A percentile compares a stretch with the other conserved stretches of the same genome.
These are phyloP conservation scores for Cryptococcus deneoformans DNA, from an alignment of 1,284 basidiomycete species.

Conservation along the genomic window DNA sequence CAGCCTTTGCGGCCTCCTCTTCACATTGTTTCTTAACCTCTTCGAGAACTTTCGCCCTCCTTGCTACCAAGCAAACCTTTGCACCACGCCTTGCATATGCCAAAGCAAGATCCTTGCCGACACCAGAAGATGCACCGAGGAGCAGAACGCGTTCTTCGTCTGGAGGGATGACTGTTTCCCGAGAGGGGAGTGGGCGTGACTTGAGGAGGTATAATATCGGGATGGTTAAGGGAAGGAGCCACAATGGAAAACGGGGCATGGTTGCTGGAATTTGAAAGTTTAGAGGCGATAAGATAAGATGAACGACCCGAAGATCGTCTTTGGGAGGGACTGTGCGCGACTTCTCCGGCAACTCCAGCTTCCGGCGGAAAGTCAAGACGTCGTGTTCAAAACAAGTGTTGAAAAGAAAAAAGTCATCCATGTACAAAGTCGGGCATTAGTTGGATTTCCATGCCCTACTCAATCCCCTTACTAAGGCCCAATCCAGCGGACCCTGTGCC, in stretches of 20 bases:
- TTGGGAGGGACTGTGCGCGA: too few relatives aligned
- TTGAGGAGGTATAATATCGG: constrained; percentile 26
- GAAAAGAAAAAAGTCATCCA: too few relatives aligned
- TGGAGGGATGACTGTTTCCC: constrained; percentile 45
- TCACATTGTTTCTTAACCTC: constrained; percentile 52
- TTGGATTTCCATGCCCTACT: too few relatives aligned
- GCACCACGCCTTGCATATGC: constrained; percentile 73
- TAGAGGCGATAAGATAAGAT: too few relatives aligned
- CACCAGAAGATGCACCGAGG: constrained; percentile 76
- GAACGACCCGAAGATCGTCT: too few relatives aligned
- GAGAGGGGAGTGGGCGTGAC: constrained; percentile 22
- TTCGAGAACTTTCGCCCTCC: constrained; percentile 60
- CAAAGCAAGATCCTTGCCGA: constrained; percentile 71
- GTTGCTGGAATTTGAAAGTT: too few relatives aligned
- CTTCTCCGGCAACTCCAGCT: too few relatives aligned
- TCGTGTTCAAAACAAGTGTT: too few relatives aligned
- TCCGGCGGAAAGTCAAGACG: too few relatives aligned
- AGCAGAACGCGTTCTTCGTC: constrained; percentile 68
- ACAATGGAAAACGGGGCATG: too few relatives aligned
- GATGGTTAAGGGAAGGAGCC: constrained; percentile 25
- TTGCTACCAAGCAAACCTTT: constrained; percentile 70
- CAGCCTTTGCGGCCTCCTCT: constrained; percentile 56
- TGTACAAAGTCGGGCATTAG: too few relatives aligned
- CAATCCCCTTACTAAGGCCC: too few relatives aligned
- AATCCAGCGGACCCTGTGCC: constrained; percentile 19